phyloP scores from a whole-genome alignment of 163 green algal genomes.

The Picocystis sp. region DNA sequence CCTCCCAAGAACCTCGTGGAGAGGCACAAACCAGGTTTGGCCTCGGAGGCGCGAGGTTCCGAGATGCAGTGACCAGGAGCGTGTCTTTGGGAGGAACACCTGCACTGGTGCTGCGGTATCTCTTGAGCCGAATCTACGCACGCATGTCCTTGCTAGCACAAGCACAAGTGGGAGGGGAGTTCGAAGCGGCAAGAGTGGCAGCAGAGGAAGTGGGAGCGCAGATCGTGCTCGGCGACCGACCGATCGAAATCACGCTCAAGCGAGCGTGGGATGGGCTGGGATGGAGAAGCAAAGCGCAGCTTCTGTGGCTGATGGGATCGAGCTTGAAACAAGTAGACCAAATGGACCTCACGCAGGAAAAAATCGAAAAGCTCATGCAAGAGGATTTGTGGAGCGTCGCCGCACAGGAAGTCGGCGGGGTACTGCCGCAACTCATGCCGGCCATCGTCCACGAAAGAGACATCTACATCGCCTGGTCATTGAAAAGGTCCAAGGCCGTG shows the following conservation, averaged over 20 bases:
- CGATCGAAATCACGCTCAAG: conserved; percentile 68
- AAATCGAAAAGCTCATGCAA: conserved; percentile 19
- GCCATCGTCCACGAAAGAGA: conserved; percentile 52
- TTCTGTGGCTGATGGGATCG: not conserved
- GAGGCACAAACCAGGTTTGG: conserved; percentile 13
- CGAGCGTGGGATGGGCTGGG: conserved; percentile 42
- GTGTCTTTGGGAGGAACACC: conserved; percentile 41
- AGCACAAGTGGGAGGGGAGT: conserved; percentile 36
- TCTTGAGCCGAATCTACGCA: conserved; percentile 26
- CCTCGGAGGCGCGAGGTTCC: conserved; percentile 29
- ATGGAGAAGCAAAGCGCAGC: conserved; percentile 7
- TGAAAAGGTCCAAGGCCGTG: conserved; percentile 73
- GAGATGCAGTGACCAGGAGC: conserved; percentile 28
- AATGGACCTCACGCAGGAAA: conserved; percentile 12
- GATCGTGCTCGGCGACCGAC: conserved; percentile 50
- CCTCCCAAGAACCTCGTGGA: not conserved
- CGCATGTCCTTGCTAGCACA: conserved; percentile 12
- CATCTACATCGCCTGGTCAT: conserved; percentile 57
- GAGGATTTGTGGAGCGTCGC: conserved; percentile 21
- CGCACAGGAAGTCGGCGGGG: conserved; percentile 6
- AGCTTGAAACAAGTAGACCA: conserved; percentile 3
- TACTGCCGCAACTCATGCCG: conserved; percentile 11
- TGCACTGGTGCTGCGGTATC: conserved; percentile 44
- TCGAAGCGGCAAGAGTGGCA: conserved; percentile 28
- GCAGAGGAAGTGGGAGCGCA: conserved; percentile 37